phyloP scores from a whole-genome alignment of 768 basidiomycete species.

The Daedalea quercina region DNA sequence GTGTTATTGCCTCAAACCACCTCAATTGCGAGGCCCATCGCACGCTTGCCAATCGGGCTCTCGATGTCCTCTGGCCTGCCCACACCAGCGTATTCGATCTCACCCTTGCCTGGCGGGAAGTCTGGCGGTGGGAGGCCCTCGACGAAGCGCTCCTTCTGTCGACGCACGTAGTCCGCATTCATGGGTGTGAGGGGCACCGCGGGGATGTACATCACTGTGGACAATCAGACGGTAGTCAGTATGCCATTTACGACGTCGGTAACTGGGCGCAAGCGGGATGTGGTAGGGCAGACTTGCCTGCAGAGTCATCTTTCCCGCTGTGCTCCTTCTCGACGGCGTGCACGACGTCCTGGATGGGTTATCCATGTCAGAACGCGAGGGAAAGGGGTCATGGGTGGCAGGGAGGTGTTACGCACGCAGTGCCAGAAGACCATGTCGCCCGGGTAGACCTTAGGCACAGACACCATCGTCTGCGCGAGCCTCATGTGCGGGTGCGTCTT shows the following conservation, averaged over 20 bases:
- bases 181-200: constrained; percentile 59
- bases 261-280: no score
- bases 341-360: constrained; percentile 30
- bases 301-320: constrained; percentile 47
- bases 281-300: constrained; percentile 29
- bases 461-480: constrained; percentile 59
- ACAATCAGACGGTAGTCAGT: neutral
- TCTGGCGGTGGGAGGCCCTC: constrained; percentile 62
- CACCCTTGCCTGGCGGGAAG: constrained; percentile 46
- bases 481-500: constrained; percentile 60
- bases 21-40: constrained; percentile 38
- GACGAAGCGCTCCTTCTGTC: constrained; percentile 59
- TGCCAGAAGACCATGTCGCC: constrained; percentile 83
- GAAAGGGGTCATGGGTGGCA: no score
- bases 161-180: constrained; percentile 53
- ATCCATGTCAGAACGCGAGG: neutral
- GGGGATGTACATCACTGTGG: constrained; percentile 71
- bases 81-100: constrained; percentile 31
- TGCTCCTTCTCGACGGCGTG: constrained; percentile 47
- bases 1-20: no score
- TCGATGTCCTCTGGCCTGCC: constrained; percentile 34
- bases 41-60: constrained; percentile 26
- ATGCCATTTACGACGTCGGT: neutral
- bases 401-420: constrained; percentile 32
- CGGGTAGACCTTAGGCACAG: constrained; percentile 62